Evolutionary conservation across 163 green algal genomes (phyloP), one percentile per base, ranked within the genome.

Genomic region (Scenedesmus sp.): DNA sequence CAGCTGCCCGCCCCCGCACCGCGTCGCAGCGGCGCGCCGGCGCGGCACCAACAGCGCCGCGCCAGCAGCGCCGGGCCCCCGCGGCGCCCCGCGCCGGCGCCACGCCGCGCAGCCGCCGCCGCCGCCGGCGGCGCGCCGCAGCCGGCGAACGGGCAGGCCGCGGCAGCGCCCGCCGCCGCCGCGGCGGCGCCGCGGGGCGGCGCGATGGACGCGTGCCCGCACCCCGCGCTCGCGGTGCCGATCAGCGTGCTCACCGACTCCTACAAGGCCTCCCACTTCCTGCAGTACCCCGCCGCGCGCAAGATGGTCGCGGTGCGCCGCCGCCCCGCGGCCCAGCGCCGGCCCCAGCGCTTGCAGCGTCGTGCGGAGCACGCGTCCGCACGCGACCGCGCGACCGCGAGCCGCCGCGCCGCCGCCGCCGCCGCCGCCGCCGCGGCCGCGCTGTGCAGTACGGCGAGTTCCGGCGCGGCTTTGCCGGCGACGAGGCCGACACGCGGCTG

Each of bases 371-470:
- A 10, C 7, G 10, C 10, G 39, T 47, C 6, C 39, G 39, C 39
- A 47, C 10, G 39, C 39, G 10, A 47, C 39, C 39, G 7, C 54
- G n/a, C n/a, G 17, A 28, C 45, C 34, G 13, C 29, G 31, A 66
- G 50, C 31, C 22, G 17, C 26, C 44, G 29, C 48, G 48, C 18
- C n/a, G 24, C 24, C 9, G n/a, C 28, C n/a, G 56, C 56, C 36
- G 13, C 4, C 22, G 28, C 28, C 22, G 56, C 10, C n/a, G 14
- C 36, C n/a, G 56, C 56, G n/a, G 11, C 9, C 31, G 22, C 22
- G 7, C 34, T 70, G 31, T 70, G 22, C 85, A 96, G 91, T 98
- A 97, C 86, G 92, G 91, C 4, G 93, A 97, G 79, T 97, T 98
- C 77, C 84, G 94, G 0, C 51, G 48, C 3, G 94, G 94, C 0